Base-by-base conservation (phyloP, 306 rosid genomes). In the Vigna unguiculata region DNA sequence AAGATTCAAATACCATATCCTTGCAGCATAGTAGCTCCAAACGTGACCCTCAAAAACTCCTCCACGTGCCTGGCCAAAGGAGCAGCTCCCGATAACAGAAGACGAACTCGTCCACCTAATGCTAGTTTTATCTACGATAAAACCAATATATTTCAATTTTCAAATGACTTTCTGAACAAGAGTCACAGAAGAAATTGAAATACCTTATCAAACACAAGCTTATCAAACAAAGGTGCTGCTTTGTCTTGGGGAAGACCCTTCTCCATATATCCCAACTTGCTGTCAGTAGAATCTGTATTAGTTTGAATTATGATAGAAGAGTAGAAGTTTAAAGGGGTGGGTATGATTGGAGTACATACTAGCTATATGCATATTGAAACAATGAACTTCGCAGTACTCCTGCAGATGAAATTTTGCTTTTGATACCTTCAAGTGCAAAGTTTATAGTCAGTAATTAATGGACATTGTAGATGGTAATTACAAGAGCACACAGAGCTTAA, bases 11-110 rank as follows among this genome's bases (percentile, higher is more conserved):
- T 90, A 94, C 98, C 97, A 84, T 95, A 95, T 87, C 97, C 98
- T 88, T 95, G 98, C n/a, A 90, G 85, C 74, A 92, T 69, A 43
- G 91, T 80, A 72, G 87, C 80, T 72, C 98, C 90, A 85, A 84
- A 81, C 24, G 95, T 84, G 82, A 95, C 95, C 86, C 98, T 86
- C 25, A 95, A 71, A 85, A 89, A 95, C 85, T 95, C 97, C 87
- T 95, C 98, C 80, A 95, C 96, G 11, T 90, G 91, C 78, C 72
- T 71, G 19, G 97, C 88, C 87, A 95, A 82, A 77, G 98, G 98
- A 60, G 98, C 98, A 75, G 98, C 98, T 19, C 98, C 98, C 3
- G 97, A 90, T 78, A 89, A 76, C 73, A 95, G 9, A 17, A 95
- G 77, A 8, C 96, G 96, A 78, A 92, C 86, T 78, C 87, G 83